Percentiles rank a stretch among this genome's conserved stretches.
phyloP scores from a whole-genome alignment of 2,329 filamentous ascomycete genomes.

The Elsinoe fawcettii region DNA sequence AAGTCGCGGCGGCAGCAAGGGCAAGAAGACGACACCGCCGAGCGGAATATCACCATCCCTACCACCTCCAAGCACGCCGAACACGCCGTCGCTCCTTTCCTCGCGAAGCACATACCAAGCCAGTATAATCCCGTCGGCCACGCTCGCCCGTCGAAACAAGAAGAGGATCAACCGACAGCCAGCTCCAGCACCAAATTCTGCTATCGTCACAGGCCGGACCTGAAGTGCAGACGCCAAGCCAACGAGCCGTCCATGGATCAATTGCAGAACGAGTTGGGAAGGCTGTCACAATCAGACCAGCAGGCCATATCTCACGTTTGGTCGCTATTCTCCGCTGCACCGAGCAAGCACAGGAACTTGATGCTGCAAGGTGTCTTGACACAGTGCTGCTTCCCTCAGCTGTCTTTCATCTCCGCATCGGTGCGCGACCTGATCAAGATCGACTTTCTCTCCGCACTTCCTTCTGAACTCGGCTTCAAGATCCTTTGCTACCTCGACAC shows the following conservation, averaged over 20 bases:
- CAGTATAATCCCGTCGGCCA: constrained; percentile 72
- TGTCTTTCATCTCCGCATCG: constrained; percentile 84
- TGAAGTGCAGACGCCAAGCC: constrained; percentile 85
- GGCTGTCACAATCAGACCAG: constrained; percentile 74
- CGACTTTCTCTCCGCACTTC: constrained; percentile 85
- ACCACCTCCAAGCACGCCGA: constrained; percentile 56
- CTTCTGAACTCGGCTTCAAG: constrained; percentile 84
- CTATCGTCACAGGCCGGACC: constrained; percentile 88
- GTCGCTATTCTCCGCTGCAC: constrained; percentile 94
- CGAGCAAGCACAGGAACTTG: constrained; percentile 84
- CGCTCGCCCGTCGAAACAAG: constrained; percentile 28
- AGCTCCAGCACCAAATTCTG: constrained; percentile 68
- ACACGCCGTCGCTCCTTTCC: constrained; percentile 77
- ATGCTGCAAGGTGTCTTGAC: constrained; percentile 96
- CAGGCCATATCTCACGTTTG: constrained; percentile 95
- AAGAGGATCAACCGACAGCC: constrained; percentile 26
- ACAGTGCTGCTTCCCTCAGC: constrained; percentile 94
- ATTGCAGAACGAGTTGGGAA: constrained; percentile 79
- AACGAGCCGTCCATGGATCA: constrained; percentile 96
- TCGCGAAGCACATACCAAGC: constrained; percentile 81
- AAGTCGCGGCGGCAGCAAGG: constrained; percentile 17
- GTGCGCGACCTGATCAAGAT: constrained; percentile 95
- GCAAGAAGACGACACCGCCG: constrained; percentile 20
- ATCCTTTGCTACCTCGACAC: constrained; percentile 91
- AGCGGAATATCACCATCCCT: constrained; percentile 34